Conservation (phyloP, 2,329 filamentous ascomycete genomes). For the Thelonectria blattea region DNA sequence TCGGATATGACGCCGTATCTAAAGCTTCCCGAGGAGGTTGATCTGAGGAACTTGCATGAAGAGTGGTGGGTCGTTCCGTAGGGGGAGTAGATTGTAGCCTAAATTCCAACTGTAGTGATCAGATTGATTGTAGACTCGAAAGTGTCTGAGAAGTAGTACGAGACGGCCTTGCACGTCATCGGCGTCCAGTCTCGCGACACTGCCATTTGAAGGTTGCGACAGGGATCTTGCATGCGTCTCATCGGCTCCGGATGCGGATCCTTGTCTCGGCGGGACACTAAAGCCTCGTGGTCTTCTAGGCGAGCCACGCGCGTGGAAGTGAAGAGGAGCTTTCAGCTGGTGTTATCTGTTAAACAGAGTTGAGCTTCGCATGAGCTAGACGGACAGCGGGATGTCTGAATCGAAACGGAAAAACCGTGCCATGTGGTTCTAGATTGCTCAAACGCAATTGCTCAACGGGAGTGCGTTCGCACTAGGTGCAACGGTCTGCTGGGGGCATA, state of each 20-base stretch:
- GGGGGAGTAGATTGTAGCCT: neutral
- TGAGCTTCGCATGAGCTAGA: slow-evolving; percentile 10
- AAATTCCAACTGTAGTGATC: neutral
- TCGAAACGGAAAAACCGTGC: neutral
- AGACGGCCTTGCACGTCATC: slow-evolving; percentile 29
- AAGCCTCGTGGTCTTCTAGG: neutral
- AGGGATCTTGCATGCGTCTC: slow-evolving; percentile 9
- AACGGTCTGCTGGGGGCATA: slow-evolving; percentile 1
- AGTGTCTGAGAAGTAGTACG: slow-evolving; percentile 9
- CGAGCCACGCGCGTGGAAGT: neutral
- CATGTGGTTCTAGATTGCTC: slow-evolving; percentile 8
- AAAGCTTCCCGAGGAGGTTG: slow-evolving; percentile 58
- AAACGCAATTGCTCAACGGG: slow-evolving; percentile 9
- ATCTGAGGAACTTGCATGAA: slow-evolving; percentile 70
- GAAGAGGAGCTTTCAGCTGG: neutral
- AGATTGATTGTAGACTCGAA: neutral
- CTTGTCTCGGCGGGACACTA: slow-evolving; percentile 8
- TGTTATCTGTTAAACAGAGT: slow-evolving; percentile 1
- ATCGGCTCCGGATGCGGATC: neutral
- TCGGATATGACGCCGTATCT: slow-evolving; percentile 70
- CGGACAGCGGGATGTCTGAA: neutral
- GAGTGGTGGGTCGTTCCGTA: slow-evolving; percentile 64
- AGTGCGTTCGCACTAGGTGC: slow-evolving; percentile 16
- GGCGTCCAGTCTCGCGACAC: slow-evolving; percentile 19
- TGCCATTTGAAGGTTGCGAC: neutral